Conservation (phyloP, 169 alveolate species). For the Neospora caninum region DNA sequence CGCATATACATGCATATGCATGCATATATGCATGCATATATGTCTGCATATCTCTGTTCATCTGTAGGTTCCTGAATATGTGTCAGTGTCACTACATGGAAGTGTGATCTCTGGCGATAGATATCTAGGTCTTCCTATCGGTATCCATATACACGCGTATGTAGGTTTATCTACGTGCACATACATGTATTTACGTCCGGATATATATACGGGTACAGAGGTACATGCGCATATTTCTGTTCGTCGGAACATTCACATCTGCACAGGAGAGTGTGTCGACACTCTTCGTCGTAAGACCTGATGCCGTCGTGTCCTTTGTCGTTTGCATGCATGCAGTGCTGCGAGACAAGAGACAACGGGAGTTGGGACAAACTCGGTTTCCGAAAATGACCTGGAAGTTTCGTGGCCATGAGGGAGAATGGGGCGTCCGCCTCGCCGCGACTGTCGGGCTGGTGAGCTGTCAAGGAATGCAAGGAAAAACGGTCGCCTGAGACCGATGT, state of each 20-base stretch:
- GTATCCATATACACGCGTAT: too few relatives aligned
- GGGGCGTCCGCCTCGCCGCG: background rate
- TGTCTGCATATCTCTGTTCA: background rate
- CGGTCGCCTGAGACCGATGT: too few relatives aligned
- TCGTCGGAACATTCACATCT: too few relatives aligned
- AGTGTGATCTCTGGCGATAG: too few relatives aligned
- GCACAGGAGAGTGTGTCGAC: too few relatives aligned
- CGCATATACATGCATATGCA: too few relatives aligned
- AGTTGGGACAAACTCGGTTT: background rate
- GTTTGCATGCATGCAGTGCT: background rate
- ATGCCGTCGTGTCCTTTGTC: background rate
- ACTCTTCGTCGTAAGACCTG: too few relatives aligned
- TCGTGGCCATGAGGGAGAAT: background rate
- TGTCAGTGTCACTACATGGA: too few relatives aligned
- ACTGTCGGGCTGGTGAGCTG: background rate
- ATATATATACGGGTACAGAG: background rate
- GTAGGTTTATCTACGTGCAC: background rate
- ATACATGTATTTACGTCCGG: background rate
- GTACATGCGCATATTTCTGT: background rate
- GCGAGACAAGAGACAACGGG: background rate
- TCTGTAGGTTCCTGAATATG: too few relatives aligned
- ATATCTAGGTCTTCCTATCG: too few relatives aligned
- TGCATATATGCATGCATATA: background rate
- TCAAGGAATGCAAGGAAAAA: too few relatives aligned
- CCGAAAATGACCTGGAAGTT: background rate